Percentiles rank a stretch among this genome's conserved stretches.
These are phyloP conservation scores for Macadamia tetraphylla DNA, from an alignment of 164 flowering plant genomes.

Conservation along the genomic window DNA sequence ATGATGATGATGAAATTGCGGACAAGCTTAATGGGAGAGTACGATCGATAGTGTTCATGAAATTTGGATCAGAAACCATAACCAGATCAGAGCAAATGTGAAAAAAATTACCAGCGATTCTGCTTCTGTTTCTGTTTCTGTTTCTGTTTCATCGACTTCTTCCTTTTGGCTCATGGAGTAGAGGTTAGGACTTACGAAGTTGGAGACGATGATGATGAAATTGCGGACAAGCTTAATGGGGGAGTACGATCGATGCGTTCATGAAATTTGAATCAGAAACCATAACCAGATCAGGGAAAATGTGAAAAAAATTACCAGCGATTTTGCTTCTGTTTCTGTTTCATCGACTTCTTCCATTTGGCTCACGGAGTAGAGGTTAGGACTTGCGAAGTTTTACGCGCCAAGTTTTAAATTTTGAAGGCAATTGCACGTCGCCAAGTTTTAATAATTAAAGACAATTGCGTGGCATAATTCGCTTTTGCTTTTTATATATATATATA, in stretches of 20 bases:
- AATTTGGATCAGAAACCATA: not conserved
- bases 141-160: constrained; percentile 67
- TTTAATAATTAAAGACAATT: too few relatives aligned
- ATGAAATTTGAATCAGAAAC: not conserved
- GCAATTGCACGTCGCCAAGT: too few relatives aligned
- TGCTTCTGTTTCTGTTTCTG: constrained; percentile 61
- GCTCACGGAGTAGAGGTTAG: too few relatives aligned
- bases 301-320: constrained; percentile 37
- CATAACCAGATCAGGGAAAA: not conserved
- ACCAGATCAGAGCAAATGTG: not conserved
- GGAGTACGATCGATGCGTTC: not conserved
- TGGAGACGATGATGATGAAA: too few relatives aligned
- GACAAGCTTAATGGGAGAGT: not conserved
- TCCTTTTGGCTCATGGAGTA: constrained; percentile 28
- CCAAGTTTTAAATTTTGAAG: too few relatives aligned
- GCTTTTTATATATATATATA: too few relatives aligned
- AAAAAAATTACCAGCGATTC: constrained; percentile 41
- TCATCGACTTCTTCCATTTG: constrained; percentile 65
- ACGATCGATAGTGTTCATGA: not conserved
- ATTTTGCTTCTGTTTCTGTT: constrained; percentile 44
- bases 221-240: not conserved
- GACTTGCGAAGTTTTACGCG: too few relatives aligned
- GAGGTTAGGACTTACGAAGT: too few relatives aligned
- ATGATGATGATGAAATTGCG: too few relatives aligned
- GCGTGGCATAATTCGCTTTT: too few relatives aligned